Conservation (phyloP, 2,329 filamentous ascomycete species). For the Incumbomyces lentus region DNA sequence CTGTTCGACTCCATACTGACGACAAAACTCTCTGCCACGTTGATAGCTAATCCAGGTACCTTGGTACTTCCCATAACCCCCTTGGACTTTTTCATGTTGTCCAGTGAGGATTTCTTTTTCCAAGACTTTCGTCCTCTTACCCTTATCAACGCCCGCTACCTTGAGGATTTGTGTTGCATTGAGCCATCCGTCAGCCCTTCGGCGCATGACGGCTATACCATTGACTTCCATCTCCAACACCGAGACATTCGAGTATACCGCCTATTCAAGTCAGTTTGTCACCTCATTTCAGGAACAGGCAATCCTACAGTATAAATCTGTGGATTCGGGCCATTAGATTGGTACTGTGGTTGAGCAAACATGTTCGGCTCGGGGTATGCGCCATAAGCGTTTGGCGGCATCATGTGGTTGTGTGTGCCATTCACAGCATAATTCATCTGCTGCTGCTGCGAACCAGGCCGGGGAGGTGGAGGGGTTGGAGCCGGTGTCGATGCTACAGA, state of each 20-base stretch:
- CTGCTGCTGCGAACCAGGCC: slow-evolving; percentile 31
- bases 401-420: slow-evolving; percentile 23
- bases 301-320: slow-evolving; percentile 38
- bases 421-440: slow-evolving; percentile 19
- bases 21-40: slow-evolving; percentile 82
- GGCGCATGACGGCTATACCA: slow-evolving; percentile 85
- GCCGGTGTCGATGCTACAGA: slow-evolving; percentile 36
- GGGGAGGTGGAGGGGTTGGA: slow-evolving; percentile 32
- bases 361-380: slow-evolving; percentile 33
- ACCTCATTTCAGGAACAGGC: neutral
- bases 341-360: slow-evolving; percentile 23
- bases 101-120: slow-evolving; percentile 96
- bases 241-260: slow-evolving; percentile 87
- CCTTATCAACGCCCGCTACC: slow-evolving; percentile 93
- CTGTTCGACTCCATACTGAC: slow-evolving; percentile 51
- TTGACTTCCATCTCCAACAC: slow-evolving; percentile 99
- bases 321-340: slow-evolving; percentile 14
- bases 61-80: slow-evolving; percentile 97
- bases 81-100: slow-evolving; percentile 96
- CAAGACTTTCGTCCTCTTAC: slow-evolving; percentile 91
- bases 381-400: slow-evolving; percentile 27
- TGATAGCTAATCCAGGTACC: slow-evolving; percentile 97
- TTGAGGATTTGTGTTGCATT: slow-evolving; percentile 98
- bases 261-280: slow-evolving; percentile 35
- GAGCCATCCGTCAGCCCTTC: slow-evolving; percentile 87